Conservation (phyloP, 2,329 filamentous ascomycete species). For the Colletotrichum theobromicola region DNA sequence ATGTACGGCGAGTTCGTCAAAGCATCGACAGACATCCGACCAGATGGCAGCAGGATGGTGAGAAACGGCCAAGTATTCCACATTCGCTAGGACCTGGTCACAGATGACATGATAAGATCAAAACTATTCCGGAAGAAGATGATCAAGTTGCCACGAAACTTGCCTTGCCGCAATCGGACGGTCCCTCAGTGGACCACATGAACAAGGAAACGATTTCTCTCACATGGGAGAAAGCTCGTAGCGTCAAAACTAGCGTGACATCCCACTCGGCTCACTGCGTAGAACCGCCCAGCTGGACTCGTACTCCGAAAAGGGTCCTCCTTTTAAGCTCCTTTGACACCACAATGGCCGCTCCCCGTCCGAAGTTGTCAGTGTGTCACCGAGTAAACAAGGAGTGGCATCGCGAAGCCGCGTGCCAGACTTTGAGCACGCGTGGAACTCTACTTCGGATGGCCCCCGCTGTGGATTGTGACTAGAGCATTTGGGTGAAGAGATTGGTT, state of each 20-base stretch:
- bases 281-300: not conserved
- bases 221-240: not conserved
- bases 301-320: not conserved
- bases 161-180: not conserved
- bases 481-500: not conserved
- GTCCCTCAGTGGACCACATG: not conserved
- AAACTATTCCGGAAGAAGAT: not conserved
- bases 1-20: not conserved
- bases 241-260: not conserved
- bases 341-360: not conserved
- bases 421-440: not conserved
- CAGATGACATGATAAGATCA: not conserved
- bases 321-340: not conserved
- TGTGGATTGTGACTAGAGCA: not conserved
- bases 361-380: not conserved
- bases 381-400: not conserved
- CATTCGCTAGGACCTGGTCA: not conserved
- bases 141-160: not conserved
- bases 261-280: not conserved
- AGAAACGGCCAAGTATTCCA: not conserved
- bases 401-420: not conserved
- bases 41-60: not conserved
- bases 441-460: conserved; percentile 11
- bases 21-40: not conserved
- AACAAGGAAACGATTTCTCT: not conserved